Conservation (phyloP, 2,329 filamentous ascomycete genomes). For the Fonsecaea multimorphosa region DNA sequence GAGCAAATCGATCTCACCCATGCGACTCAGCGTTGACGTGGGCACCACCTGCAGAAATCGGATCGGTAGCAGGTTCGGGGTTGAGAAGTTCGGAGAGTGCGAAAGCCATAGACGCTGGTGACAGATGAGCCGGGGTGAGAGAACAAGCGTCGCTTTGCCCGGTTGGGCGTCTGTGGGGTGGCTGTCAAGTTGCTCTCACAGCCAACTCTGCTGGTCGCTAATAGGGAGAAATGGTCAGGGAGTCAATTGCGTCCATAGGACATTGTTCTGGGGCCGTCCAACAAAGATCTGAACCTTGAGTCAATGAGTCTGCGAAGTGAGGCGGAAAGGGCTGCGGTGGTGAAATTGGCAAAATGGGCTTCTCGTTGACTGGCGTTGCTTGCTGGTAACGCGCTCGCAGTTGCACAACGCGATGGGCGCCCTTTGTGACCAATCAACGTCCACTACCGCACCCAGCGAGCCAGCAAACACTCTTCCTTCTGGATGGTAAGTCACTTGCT, state of each 20-base stretch:
- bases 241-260: neutral
- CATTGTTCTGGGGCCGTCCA: neutral
- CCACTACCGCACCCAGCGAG: neutral
- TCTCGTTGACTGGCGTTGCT: no score
- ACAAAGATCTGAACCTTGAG: neutral
- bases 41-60: neutral
- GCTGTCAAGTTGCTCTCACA: neutral
- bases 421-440: neutral
- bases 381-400: neutral
- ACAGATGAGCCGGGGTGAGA: constrained; percentile 3
- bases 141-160: constrained; percentile 3
- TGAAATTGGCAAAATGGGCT: neutral
- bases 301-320: neutral
- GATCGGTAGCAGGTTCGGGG: constrained; percentile 20
- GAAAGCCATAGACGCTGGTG: constrained; percentile 27
- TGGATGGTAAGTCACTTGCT: neutral
- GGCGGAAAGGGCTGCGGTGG: neutral
- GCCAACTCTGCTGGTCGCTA: neutral
- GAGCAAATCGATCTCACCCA: constrained; percentile 12
- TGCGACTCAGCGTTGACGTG: neutral
- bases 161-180: neutral
- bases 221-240: neutral
- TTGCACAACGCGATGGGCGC: neutral
- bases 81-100: constrained; percentile 31
- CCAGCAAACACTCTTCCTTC: neutral